phyloP scores from a whole-genome alignment of 2,329 filamentous ascomycete genomes.

The Mariannaea elegans region DNA sequence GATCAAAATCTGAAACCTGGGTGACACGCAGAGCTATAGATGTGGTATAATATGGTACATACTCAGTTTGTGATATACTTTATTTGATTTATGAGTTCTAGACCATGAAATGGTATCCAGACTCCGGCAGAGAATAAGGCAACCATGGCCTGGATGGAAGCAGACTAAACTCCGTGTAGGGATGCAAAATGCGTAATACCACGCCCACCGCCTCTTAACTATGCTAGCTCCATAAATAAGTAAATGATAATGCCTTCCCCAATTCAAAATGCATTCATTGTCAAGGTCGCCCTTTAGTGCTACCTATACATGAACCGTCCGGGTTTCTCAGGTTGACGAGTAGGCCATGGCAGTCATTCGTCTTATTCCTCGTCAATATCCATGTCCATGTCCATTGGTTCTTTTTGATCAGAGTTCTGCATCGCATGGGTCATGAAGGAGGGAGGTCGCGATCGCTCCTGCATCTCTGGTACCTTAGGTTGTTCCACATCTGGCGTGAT shows the following conservation, averaged over 20 bases:
- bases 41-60: too few relatives aligned
- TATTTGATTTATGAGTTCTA: too few relatives aligned
- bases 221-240: background rate
- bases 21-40: too few relatives aligned
- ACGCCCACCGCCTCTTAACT: background rate
- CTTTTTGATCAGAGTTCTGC: slow-evolving; percentile 29
- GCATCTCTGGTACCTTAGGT: slow-evolving; percentile 55
- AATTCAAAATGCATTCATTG: too few relatives aligned
- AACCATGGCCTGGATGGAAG: background rate
- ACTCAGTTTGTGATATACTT: too few relatives aligned
- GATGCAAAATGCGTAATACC: slow-evolving; percentile 1
- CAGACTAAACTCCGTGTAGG: background rate
- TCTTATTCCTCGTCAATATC: slow-evolving; percentile 44
- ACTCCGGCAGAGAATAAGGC: too few relatives aligned
- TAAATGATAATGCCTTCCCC: too few relatives aligned
- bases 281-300: too few relatives aligned
- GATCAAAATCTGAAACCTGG: background rate
- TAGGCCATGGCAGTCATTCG: background rate
- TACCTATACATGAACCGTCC: background rate
- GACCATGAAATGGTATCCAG: too few relatives aligned
- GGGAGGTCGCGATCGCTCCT: slow-evolving; percentile 48
- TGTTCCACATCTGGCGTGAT: slow-evolving; percentile 31
- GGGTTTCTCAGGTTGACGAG: background rate
- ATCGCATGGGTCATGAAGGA: slow-evolving; percentile 35
- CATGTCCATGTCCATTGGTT: slow-evolving; percentile 38